phyloP scores from a whole-genome alignment of 2,329 filamentous ascomycete species.

The Colletotrichum sublineola region DNA sequence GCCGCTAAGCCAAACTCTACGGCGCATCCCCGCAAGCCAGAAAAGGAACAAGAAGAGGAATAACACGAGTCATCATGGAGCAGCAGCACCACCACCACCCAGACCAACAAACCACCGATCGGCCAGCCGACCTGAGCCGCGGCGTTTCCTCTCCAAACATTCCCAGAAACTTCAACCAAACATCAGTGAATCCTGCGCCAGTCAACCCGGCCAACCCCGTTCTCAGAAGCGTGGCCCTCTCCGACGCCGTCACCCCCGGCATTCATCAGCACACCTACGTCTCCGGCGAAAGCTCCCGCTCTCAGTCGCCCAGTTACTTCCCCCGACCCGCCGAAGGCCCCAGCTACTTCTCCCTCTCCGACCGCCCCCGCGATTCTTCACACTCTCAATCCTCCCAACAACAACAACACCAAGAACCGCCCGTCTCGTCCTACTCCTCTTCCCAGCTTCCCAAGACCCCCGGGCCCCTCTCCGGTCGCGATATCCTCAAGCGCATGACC shows the following conservation, averaged over 20 bases:
- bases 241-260: slow-evolving; percentile 49
- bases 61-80: slow-evolving; percentile 38
- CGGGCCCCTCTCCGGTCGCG: slow-evolving; percentile 47
- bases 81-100: slow-evolving; percentile 4
- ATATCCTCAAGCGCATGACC: slow-evolving; percentile 60
- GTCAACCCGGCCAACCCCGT: slow-evolving; percentile 41
- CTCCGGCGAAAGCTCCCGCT: slow-evolving; percentile 36
- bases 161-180: slow-evolving; percentile 2
- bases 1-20: slow-evolving; percentile 21
- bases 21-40: not conserved
- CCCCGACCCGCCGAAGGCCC: slow-evolving; percentile 24
- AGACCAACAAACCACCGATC: slow-evolving; percentile 1
- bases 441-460: slow-evolving; percentile 38
- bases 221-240: slow-evolving; percentile 39
- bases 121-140: not conserved
- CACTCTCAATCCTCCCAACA: slow-evolving; percentile 12
- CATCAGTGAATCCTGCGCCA: slow-evolving; percentile 25
- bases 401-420: slow-evolving; percentile 3
- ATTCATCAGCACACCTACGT: slow-evolving; percentile 47
- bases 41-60: not conserved
- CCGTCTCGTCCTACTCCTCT: slow-evolving; percentile 9
- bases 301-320: slow-evolving; percentile 45
- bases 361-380: slow-evolving; percentile 17
- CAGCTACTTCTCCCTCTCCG: slow-evolving; percentile 46
- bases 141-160: slow-evolving; percentile 15